Conservation (phyloP, 23 red algal species). For the Pyropia haitanensis region DNA sequence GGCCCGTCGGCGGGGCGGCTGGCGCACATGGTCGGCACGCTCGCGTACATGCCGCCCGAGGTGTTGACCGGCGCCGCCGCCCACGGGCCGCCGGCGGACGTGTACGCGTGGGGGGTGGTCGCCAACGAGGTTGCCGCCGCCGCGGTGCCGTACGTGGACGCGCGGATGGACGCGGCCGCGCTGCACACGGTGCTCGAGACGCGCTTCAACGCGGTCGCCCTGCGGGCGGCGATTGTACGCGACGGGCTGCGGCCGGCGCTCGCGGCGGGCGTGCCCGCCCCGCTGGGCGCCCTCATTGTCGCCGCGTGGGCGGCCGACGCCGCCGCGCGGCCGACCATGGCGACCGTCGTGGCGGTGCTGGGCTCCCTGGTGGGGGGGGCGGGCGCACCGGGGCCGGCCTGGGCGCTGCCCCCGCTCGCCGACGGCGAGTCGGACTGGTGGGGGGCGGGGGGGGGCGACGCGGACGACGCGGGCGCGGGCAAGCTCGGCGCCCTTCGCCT, state of each 20-base stretch:
- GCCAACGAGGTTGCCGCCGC: constrained; percentile 81
- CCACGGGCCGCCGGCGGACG: constrained; percentile 68
- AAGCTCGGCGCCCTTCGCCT: too few relatives aligned
- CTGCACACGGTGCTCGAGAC: constrained; percentile 96
- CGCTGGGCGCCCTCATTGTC: constrained; percentile 60
- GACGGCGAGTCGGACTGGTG: too few relatives aligned
- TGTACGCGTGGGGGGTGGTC: constrained; percentile 84
- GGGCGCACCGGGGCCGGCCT: too few relatives aligned
- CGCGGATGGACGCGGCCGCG: constrained; percentile 74
- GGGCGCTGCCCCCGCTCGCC: too few relatives aligned
- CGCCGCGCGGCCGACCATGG: constrained; percentile 30
- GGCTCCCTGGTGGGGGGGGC: too few relatives aligned
- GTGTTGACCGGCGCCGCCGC: constrained; percentile 41
- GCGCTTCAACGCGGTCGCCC: constrained; percentile 84
- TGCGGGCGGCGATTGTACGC: constrained; percentile 79
- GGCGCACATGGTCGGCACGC: constrained; percentile 91
- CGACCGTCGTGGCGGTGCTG: constrained; percentile 21
- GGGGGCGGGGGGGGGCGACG: too few relatives aligned
- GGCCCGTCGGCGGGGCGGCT: constrained; percentile 85
- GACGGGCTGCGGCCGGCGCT: constrained; percentile 72
- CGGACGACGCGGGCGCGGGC: too few relatives aligned
- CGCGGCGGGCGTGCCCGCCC: constrained; percentile 27
- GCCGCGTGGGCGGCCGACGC: constrained; percentile 73
- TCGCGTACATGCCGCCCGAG: constrained; percentile 95
- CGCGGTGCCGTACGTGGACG: constrained; percentile 86